Evolutionary conservation across 169 alveolate genomes (phyloP), one percentile per base, ranked within the genome.

Genomic region (Cryptosporidium muris): DNA sequence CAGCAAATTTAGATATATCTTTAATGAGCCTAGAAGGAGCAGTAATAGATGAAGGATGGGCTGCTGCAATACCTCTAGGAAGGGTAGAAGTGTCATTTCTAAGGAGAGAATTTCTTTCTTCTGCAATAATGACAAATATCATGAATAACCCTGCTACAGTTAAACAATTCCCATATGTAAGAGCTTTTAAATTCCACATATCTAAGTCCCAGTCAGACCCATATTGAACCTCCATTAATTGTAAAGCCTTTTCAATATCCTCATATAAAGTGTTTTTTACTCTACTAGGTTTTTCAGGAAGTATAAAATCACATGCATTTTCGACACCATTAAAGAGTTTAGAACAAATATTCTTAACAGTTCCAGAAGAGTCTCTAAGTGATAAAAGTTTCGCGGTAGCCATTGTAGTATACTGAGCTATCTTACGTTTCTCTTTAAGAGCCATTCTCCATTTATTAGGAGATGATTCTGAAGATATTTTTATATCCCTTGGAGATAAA

Each of bases 21-120:
- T 49, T 54, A 12, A 74, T 74, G 1, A 74, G 67, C 49, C 54
- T 74, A 16, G 85, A 58, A 34, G 85, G 85, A n/a, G 85, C 85
- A 58, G 85, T 74, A 58, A 74, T 74, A 8, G 85, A 74, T 11
- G 74, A 43, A 3, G 85, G 52, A 74, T 36, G 60, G n/a, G 85
- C 85, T 12, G 85, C 36, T 6, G 68, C 36, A 40, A 74, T 74
- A 5, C 85, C 85, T 45, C 85, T 74, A 74, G 85, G 85, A 12
- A 74, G 25, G 9, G 9, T 74, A 42, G 85, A 58, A 9, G 62
- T 45, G n/a, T 74, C 74, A 6, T 4, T 37, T 6, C 38, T 25
- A 40, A 60, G 3, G 5, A 45, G 62, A 9, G 48, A 58, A 64
- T 25, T 74, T 74, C 48, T 38, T 42, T 74, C 85, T 4, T 74